These are phyloP conservation scores for Lunasporangiospora selenospora DNA, from an alignment of 192 early-diverging fungal genomes.

Conservation along the genomic window DNA sequence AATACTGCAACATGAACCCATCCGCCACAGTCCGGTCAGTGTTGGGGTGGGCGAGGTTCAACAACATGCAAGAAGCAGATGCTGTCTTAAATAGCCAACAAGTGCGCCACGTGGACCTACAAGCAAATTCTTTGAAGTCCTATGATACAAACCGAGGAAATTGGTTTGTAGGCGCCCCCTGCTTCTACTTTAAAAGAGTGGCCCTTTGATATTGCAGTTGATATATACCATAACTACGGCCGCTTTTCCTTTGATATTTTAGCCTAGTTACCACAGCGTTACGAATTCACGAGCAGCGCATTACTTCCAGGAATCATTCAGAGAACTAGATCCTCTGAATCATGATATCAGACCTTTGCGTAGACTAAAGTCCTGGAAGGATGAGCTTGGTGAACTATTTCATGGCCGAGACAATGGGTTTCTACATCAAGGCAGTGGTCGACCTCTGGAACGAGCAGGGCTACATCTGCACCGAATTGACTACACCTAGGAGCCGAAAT, in stretches of 20 bases:
- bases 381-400: neutral
- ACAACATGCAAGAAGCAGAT: conserved; percentile 1
- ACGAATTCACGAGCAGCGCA: conserved; percentile 4
- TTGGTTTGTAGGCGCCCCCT: neutral
- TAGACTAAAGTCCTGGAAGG: neutral
- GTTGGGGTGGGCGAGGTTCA: neutral
- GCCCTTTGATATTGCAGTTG: no score
- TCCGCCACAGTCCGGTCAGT: neutral
- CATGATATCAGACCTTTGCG: neutral
- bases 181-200: no score
- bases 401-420: conserved; percentile 6
- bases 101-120: neutral
- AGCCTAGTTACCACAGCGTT: neutral
- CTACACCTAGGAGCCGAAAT: neutral
- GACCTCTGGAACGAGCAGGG: conserved; percentile 7
- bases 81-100: conserved; percentile 1
- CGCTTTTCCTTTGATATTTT: neutral
- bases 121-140: neutral
- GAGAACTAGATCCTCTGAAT: neutral
- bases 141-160: conserved; percentile 3
- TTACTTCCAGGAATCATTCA: neutral
- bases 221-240: no score
- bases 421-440: conserved; percentile 4
- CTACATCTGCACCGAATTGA: neutral
- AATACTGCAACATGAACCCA: no score